Percentiles rank a stretch among this genome's conserved stretches.
phyloP scores from a whole-genome alignment of 805 yeast species.

The Metschnikowia borealis region DNA sequence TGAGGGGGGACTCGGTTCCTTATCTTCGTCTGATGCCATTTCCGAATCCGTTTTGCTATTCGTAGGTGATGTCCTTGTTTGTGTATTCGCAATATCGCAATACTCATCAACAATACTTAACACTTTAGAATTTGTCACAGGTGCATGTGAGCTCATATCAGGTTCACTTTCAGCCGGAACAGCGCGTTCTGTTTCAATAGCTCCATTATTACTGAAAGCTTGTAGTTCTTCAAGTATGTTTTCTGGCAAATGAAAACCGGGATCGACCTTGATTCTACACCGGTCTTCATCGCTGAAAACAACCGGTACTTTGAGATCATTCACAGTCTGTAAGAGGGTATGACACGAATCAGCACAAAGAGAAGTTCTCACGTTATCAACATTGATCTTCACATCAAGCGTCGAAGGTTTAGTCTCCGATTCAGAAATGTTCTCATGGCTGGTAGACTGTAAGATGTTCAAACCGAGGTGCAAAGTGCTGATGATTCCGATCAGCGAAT shows the following conservation, averaged over 20 bases:
- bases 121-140: not conserved
- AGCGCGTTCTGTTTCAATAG: not conserved
- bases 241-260: constrained; percentile 22
- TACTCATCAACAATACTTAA: constrained; percentile 1
- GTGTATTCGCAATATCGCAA: not conserved
- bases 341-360: constrained; percentile 84
- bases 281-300: constrained; percentile 57
- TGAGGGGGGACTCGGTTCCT: not conserved
- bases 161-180: not conserved
- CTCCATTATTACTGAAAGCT: not conserved
- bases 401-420: constrained; percentile 20
- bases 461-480: constrained; percentile 1
- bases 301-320: constrained; percentile 70
- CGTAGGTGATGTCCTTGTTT: not conserved
- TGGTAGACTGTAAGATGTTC: not conserved
- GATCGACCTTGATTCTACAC: constrained; percentile 39
- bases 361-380: constrained; percentile 48
- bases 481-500: not conserved
- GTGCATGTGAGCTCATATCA: not conserved
- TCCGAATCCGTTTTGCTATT: not conserved
- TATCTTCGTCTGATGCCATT: not conserved
- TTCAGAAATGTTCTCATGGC: constrained; percentile 10
- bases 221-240: constrained; percentile 35
- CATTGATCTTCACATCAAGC: constrained; percentile 43
- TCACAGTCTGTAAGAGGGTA: constrained; percentile 60